Conservation (phyloP, 305 asterid species). For the Ilex paraguariensis region DNA sequence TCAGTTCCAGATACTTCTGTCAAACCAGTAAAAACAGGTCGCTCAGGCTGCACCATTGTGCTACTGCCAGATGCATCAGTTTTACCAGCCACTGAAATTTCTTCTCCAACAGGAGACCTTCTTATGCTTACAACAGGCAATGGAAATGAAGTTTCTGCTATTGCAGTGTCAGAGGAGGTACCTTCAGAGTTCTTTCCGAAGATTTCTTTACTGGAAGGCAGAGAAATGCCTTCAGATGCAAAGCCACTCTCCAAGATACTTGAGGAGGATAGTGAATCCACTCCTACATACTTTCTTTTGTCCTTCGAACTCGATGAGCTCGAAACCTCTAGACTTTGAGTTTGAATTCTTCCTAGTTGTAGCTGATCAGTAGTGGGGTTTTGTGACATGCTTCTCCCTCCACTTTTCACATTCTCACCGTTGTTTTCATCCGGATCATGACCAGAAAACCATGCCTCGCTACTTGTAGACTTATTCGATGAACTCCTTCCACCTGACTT, state of each 20-base stretch:
- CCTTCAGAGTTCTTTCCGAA: slow-evolving; percentile 20
- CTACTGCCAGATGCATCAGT: slow-evolving; percentile 37
- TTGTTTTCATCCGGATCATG: slow-evolving; percentile 67
- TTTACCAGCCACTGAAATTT: slow-evolving; percentile 29
- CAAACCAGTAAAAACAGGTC: slow-evolving; percentile 22
- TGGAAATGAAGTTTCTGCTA: slow-evolving; percentile 23
- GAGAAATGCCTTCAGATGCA: slow-evolving; percentile 22
- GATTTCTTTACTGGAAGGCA: slow-evolving; percentile 35
- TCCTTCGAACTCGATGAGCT: slow-evolving; percentile 40
- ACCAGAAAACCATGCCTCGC: slow-evolving; percentile 83
- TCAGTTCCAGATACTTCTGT: slow-evolving; percentile 30
- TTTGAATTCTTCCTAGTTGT: slow-evolving; percentile 25
- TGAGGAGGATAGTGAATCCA: slow-evolving; percentile 35
- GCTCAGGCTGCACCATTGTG: slow-evolving; percentile 19
- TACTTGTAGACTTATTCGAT: slow-evolving; percentile 56
- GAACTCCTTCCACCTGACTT: slow-evolving; percentile 59
- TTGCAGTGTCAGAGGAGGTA: slow-evolving; percentile 20
- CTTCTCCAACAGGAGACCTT: slow-evolving; percentile 40
- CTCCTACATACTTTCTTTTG: slow-evolving; percentile 28
- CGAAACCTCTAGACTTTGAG: slow-evolving; percentile 30
- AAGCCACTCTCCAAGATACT: slow-evolving; percentile 27
- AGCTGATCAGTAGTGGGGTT: slow-evolving; percentile 26
- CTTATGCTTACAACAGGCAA: slow-evolving; percentile 36
- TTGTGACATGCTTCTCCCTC: slow-evolving; percentile 21
- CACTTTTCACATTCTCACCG: slow-evolving; percentile 29